Percentiles rank a stretch among this genome's conserved stretches.
Evolutionary conservation across 2,329 filamentous ascomycete genomes (phyloP).

Genomic region (Cladophialophora carrionii): DNA sequence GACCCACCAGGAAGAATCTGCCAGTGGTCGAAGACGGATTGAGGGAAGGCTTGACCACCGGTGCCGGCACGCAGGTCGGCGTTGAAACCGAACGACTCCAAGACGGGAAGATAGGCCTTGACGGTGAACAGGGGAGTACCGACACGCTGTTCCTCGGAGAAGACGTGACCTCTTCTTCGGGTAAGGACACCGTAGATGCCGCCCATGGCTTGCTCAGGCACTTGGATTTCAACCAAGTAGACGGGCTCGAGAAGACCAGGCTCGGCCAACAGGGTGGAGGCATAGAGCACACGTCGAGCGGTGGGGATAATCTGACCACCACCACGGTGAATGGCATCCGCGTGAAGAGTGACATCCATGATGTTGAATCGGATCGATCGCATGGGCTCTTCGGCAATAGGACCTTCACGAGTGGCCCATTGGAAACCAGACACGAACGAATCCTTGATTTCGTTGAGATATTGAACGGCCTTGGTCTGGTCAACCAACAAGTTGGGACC

Average conservation of each 20-base stretch:
- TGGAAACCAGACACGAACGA: constrained; percentile 99
- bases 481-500: constrained; percentile 98
- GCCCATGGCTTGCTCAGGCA: constrained; percentile 98
- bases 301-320: constrained; percentile 99
- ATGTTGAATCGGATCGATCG: constrained; percentile 97
- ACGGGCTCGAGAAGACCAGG: constrained; percentile 94
- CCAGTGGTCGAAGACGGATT: constrained; percentile 99
- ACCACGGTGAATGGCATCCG: constrained; percentile 99
- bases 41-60: constrained; percentile 97
- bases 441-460: constrained; percentile 99
- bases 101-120: constrained; percentile 95
- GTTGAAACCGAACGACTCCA: constrained; percentile 99
- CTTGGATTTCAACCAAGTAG: constrained; percentile 99
- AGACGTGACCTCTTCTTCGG: constrained; percentile 97
- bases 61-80: constrained; percentile 92
- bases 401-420: constrained; percentile 98
- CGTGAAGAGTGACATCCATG: constrained; percentile 98
- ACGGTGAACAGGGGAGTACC: constrained; percentile 99
- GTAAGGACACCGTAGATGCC: constrained; percentile 99
- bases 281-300: constrained; percentile 95
- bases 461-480: constrained; percentile 99
- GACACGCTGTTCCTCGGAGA: constrained; percentile 95
- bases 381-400: constrained; percentile 97
- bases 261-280: constrained; percentile 84
- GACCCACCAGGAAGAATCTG: constrained; percentile 93